Base-by-base conservation (phyloP, 2,329 filamentous ascomycete species). In the Ustilaginoidea virens region DNA sequence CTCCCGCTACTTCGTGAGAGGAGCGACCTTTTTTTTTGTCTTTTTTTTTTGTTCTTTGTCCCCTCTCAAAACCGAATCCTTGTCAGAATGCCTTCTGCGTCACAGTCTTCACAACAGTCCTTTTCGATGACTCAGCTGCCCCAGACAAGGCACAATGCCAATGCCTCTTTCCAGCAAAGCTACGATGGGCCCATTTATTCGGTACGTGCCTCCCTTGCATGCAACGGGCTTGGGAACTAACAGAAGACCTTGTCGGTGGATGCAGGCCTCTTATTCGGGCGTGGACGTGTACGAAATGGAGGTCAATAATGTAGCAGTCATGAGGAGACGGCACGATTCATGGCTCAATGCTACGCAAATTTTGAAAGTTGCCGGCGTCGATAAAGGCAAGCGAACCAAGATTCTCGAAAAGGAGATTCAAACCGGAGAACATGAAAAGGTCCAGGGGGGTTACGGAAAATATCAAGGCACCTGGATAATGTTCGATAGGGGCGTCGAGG, bases 381-480 rank as follows among this genome's bases (percentile, higher is more conserved):
- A 94, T 49, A 98, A 98, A 58, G 90, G 87, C 35, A 92, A 93
- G 57, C 79, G 90, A 42, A 96, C 90, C 33, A 96, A 96, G 55
- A 92, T 96, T 6, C 66, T 98, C 29, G 90, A 98, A 52, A 96
- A 96, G 56, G 90, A 98, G 54, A 93, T 98, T 34, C 73, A 92
- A 38, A 90, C 80, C 0, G 90, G 90, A 45, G 82, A 93, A 48
- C 87, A 98, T 53, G 90, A 98, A 53, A 98, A 98, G 55, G 87
- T 98, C 3, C 90, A 98, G 51, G 90, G 90, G 19, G 90, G 90
- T 5, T 98, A 98, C 47, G 90, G 90, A 39, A 96, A 96, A 60
- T 98, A 98, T 47, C 90, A 98, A 60, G 90, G 90, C 31, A 98
- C 90, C 3, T 98, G 90, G 90, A 92, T 98, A 47, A 82, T 80